Percentiles rank a stretch among this genome's conserved stretches.
phyloP scores from a whole-genome alignment of 176 grass and related monocot genomes.

The Saccharum spontaneum region DNA sequence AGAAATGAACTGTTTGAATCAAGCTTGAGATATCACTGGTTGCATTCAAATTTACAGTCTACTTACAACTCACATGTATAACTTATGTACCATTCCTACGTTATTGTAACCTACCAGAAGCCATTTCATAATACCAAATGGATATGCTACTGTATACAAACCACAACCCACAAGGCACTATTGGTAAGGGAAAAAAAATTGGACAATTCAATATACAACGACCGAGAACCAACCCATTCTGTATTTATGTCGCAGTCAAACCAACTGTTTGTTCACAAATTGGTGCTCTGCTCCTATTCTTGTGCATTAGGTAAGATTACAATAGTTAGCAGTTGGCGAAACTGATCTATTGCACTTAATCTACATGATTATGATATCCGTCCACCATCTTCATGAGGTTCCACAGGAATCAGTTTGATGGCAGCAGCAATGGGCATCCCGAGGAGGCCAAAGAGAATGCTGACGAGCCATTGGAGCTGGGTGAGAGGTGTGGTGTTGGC shows the following conservation, averaged over 20 bases:
- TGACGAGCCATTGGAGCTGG: conserved; percentile 51
- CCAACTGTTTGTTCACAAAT: not conserved
- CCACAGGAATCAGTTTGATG: conserved; percentile 64
- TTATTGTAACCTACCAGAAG: not conserved
- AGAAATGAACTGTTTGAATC: not conserved
- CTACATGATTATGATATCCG: not conserved
- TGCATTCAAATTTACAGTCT: not conserved
- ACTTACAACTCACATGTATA: not conserved
- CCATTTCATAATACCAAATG: not conserved
- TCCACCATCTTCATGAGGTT: conserved; percentile 14
- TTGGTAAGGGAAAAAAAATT: not conserved
- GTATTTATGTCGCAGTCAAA: not conserved
- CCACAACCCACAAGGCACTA: not conserved
- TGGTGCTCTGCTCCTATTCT: not conserved
- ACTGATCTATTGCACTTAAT: not conserved
- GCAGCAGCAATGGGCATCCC: conserved; percentile 87
- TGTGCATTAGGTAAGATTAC: not conserved
- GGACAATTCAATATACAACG: not conserved
- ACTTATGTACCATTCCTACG: not conserved
- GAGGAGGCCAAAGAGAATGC: conserved; percentile 64
- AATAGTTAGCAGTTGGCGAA: not conserved
- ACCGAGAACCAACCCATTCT: not conserved
- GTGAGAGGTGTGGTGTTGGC: conserved; percentile 70
- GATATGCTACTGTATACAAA: not conserved
- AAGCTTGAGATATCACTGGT: not conserved